These are phyloP conservation scores for Peronospora belbahrii DNA, from an alignment of 352 stramenopile genomes.

Conservation along the genomic window DNA sequence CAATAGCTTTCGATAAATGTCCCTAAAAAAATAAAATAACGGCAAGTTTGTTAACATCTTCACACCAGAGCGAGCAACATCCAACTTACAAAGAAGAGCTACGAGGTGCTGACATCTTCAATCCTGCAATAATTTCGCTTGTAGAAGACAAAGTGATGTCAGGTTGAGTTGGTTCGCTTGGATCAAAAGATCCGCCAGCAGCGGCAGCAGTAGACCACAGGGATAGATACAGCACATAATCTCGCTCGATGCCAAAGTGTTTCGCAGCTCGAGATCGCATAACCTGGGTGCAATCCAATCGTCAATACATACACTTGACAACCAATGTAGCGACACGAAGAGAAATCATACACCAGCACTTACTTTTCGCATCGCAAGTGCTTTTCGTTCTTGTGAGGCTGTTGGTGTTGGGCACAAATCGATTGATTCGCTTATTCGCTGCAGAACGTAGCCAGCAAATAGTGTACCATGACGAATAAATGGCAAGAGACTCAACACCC, in stretches of 20 bases:
- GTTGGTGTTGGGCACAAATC: conserved; percentile 26
- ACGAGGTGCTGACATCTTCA: conserved; percentile 17
- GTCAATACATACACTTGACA: background rate
- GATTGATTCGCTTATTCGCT: conserved; percentile 36
- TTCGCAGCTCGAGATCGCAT: conserved; percentile 53
- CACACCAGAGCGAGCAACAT: background rate
- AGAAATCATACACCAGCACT: background rate
- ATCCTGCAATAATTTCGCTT: conserved; percentile 21
- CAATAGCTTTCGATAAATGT: conserved; percentile 29
- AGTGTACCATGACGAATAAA: conserved; percentile 65
- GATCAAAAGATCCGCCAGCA: conserved; percentile 3
- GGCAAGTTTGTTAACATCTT: background rate
- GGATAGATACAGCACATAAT: conserved; percentile 57
- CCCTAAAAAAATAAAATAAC: conserved; percentile 22
- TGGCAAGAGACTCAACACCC: conserved; percentile 63
- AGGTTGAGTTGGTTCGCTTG: background rate
- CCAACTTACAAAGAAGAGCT: conserved; percentile 23
- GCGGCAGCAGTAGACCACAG: conserved; percentile 26
- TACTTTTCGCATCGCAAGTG: conserved; percentile 57
- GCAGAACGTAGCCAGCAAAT: conserved; percentile 47
- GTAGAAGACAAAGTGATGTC: conserved; percentile 20
- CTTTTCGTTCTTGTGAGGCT: conserved; percentile 42
- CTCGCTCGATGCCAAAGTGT: conserved; percentile 54
- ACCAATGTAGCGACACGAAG: background rate
- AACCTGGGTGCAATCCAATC: conserved; percentile 25